Percentiles rank a stretch among this genome's conserved stretches.
phyloP scores from a whole-genome alignment of 164 flowering plant genomes.

The grape (Vitis vinifera) region DNA sequence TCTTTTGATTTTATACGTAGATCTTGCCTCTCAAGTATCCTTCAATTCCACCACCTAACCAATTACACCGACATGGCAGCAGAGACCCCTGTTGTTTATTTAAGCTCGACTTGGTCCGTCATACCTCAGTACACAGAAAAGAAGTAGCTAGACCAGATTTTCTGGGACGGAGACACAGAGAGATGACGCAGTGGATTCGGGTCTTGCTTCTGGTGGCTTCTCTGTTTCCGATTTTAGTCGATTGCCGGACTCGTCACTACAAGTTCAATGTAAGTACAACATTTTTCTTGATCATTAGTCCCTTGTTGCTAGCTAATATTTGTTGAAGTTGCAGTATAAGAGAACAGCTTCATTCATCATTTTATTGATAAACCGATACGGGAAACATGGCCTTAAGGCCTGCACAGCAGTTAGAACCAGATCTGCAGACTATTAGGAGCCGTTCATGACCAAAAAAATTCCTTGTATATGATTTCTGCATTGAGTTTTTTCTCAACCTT shows the following conservation, averaged over 20 bases:
- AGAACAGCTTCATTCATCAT: no score
- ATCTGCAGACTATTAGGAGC: no score
- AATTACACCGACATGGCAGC: slow-evolving; percentile 51
- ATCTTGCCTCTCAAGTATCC: slow-evolving; percentile 9
- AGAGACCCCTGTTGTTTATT: slow-evolving; percentile 18
- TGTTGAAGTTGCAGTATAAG: no score
- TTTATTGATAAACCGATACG: no score
- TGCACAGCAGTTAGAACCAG: no score
- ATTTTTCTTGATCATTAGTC: no score
- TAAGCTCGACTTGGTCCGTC: slow-evolving; percentile 24
- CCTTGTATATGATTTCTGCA: no score
- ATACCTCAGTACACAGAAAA: not conserved
- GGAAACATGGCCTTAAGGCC: no score
- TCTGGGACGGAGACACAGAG: not conserved
- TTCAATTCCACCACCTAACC: slow-evolving; percentile 23
- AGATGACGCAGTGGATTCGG: slow-evolving; percentile 31
- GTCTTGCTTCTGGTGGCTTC: slow-evolving; percentile 27
- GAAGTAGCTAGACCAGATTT: not conserved
- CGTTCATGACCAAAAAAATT: no score
- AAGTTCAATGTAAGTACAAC: slow-evolving; percentile 53
- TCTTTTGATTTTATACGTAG: not conserved
- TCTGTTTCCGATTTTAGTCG: slow-evolving; percentile 38
- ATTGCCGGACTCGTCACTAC: slow-evolving; percentile 59
- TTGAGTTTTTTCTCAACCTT: no score
- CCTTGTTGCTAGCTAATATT: no score